Base-by-base conservation (phyloP, 306 rosid genomes). In the Ochetophila trinervis region DNA sequence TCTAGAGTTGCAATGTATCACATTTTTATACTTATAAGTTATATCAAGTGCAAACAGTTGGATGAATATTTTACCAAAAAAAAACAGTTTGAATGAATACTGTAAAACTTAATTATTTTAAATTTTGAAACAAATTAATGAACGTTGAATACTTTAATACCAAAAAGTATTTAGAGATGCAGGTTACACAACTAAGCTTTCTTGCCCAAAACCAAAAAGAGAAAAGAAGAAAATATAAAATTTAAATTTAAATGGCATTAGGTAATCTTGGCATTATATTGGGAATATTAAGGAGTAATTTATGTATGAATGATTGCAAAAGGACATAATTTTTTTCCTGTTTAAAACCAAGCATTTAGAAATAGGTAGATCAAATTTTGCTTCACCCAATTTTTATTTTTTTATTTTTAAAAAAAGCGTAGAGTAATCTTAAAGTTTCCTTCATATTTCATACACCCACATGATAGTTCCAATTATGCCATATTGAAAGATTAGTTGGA, bases 401-500 rank as follows among this genome's bases (percentile, higher is more conserved):
- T 18, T 30, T 8, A 57, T 68, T 5, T 62, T 18, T 3, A 36
- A 73, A 51, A 40, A 32, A n/a, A n/a, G n/a, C n/a, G n/a, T n/a
- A n/a, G 11, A 4, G 12, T 22, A 19, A 53, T 76, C 20, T 76
- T 62, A 44, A 66, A 21, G 51, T 48, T 21, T 40, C 53, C 60
- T 60, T 57, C 23, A 57, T 49, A 66, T 59, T 66, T 69, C 67
- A 10, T n/a, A 44, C 20, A 0, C 53, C 53, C 64, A 60, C 75
- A 61, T 53, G 76, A 69, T 55, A 69, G 64, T 22, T 30, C 34
- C 35, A 71, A 65, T 77, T 37, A 72, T 73, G 66, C 53, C 68
- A 21, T 12, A 3, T 66, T 37, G 69, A 70, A 73, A 72, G 42
- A 47, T 69, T 77, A 21, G 63, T 55, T 7, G 53, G 60, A 44